phyloP scores from a whole-genome alignment of 495 filamentous ascomycete genomes.

The Podospora pseudopauciseta region DNA sequence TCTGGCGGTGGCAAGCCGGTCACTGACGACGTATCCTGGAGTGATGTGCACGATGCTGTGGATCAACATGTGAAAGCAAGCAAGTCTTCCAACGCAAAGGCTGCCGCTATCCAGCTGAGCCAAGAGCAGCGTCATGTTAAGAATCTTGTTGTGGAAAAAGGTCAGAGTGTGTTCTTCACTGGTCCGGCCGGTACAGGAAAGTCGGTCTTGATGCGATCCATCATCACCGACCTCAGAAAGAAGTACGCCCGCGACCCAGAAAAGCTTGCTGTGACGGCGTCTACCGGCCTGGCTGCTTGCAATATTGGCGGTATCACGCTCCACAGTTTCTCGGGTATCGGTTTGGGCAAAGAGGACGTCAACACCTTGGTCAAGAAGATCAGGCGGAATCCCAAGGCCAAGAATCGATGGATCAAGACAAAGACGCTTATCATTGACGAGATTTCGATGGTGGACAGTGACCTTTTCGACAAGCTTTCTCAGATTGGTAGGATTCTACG shows the following conservation, averaged over 20 bases:
- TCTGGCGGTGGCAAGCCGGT: slow-evolving; percentile 10
- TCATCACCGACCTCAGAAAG: slow-evolving; percentile 72
- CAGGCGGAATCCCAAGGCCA: slow-evolving; percentile 80
- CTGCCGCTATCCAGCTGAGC: slow-evolving; percentile 68
- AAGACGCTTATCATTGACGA: slow-evolving; percentile 89
- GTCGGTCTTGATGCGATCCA: slow-evolving; percentile 88
- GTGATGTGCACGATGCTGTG: slow-evolving; percentile 33
- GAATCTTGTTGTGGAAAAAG: slow-evolving; percentile 67
- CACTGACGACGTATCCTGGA: slow-evolving; percentile 27
- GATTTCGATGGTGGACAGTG: slow-evolving; percentile 97
- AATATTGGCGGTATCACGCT: slow-evolving; percentile 95
- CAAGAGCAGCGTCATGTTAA: slow-evolving; percentile 83
- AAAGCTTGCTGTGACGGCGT: slow-evolving; percentile 86
- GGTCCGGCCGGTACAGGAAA: slow-evolving; percentile 97
- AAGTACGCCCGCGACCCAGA: slow-evolving; percentile 74
- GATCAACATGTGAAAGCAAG: slow-evolving; percentile 27
- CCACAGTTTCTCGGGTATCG: slow-evolving; percentile 94
- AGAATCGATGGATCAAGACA: slow-evolving; percentile 80
- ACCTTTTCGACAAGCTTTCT: slow-evolving; percentile 94
- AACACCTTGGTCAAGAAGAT: slow-evolving; percentile 87
- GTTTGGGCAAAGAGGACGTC: slow-evolving; percentile 84
- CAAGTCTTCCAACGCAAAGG: slow-evolving; percentile 26
- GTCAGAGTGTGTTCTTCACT: slow-evolving; percentile 94
- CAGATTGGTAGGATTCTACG: slow-evolving; percentile 73
- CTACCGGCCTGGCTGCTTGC: slow-evolving; percentile 92